Conservation (phyloP, 352 stramenopile species). For the Phytophthora meadii region DNA sequence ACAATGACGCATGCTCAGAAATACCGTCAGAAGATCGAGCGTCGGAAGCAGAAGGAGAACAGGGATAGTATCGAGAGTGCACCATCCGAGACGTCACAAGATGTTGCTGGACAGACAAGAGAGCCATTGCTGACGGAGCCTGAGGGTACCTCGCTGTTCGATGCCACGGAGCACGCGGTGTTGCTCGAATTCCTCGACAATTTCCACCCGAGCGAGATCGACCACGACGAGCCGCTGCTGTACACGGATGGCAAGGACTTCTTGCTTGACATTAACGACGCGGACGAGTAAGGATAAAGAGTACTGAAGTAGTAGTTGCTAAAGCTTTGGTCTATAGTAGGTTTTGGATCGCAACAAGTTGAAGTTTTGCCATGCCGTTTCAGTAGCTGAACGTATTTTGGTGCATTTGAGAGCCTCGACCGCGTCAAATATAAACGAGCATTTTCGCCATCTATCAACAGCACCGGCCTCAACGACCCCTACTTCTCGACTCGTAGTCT, state of each 20-base stretch:
- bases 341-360: conserved; percentile 10
- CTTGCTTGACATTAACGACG: conserved; percentile 2
- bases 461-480: neutral
- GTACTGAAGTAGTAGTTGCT: too few relatives aligned
- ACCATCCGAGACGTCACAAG: conserved; percentile 9
- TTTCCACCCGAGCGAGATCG: conserved; percentile 32
- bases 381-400: neutral
- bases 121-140: conserved; percentile 14
- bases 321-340: neutral
- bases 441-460: neutral
- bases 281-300: neutral
- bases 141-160: neutral
- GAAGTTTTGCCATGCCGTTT: conserved; percentile 1
- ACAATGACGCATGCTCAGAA: conserved; percentile 50
- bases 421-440: conserved; percentile 3
- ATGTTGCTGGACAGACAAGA: conserved; percentile 1
- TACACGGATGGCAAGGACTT: conserved; percentile 17
- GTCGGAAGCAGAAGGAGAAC: conserved; percentile 16
- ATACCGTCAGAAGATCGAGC: conserved; percentile 47
- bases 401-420: neutral
- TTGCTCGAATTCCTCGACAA: conserved; percentile 32
- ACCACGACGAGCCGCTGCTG: conserved; percentile 20
- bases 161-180: conserved; percentile 24
- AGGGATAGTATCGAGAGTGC: conserved; percentile 13
- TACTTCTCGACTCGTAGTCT: neutral